These are phyloP conservation scores for Colletotrichum sojae DNA, from an alignment of 2,329 filamentous ascomycete species.

Conservation along the genomic window DNA sequence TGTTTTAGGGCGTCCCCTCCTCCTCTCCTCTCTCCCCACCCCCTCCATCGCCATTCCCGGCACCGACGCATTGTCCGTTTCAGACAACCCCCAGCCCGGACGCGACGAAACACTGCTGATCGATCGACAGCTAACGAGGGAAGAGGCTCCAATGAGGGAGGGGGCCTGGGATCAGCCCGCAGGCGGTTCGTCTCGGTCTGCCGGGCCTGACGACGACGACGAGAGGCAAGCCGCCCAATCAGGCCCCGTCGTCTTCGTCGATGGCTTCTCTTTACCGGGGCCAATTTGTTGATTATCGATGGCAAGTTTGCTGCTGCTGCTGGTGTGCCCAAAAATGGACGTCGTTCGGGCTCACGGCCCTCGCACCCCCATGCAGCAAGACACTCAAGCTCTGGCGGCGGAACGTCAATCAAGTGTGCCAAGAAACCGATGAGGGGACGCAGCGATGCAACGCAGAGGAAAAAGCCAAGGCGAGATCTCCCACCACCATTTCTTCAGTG, in stretches of 20 bases:
- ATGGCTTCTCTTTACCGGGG: no score
- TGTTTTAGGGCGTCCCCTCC: conserved; percentile 22
- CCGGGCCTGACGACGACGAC: no score
- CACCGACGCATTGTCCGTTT: conserved; percentile 39
- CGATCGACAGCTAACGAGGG: conserved; percentile 29
- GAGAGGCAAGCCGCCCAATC: no score
- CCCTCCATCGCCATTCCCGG: conserved; percentile 34
- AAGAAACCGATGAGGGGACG: conserved; percentile 17
- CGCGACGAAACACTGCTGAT: conserved; percentile 39
- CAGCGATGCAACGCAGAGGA: conserved; percentile 17
- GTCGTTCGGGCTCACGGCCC: no score
- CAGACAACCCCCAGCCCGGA: conserved; percentile 36
- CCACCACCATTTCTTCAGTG: neutral
- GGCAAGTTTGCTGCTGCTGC: no score
- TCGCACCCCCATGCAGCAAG: neutral
- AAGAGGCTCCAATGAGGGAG: neutral
- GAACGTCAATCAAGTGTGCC: conserved; percentile 31
- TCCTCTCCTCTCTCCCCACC: no score
- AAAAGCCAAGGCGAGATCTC: conserved; percentile 3
- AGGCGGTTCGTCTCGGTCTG: conserved; percentile 3
- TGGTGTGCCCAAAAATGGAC: no score
- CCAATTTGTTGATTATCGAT: no score
- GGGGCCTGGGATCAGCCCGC: conserved; percentile 10
- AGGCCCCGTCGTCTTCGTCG: no score
- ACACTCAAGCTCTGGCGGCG: conserved; percentile 12